phyloP scores from a whole-genome alignment of 805 yeast species.

The Candida chilensis region DNA sequence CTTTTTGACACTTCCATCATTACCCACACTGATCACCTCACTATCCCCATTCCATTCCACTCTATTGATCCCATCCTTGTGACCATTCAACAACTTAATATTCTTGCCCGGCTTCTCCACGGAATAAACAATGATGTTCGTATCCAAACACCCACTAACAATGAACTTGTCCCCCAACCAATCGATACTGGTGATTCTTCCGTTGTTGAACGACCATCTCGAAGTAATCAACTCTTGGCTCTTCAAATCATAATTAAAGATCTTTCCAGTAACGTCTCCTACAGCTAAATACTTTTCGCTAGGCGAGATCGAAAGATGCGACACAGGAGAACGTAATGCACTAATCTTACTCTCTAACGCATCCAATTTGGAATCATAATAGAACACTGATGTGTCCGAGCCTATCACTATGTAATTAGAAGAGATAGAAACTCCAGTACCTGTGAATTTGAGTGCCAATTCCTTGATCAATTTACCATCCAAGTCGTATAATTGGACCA shows the following conservation, averaged over 20 bases:
- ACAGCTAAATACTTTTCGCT: conserved; percentile 63
- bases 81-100: conserved; percentile 68
- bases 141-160: conserved; percentile 78
- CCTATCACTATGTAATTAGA: conserved; percentile 39
- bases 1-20: conserved; percentile 69
- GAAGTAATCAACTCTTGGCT: conserved; percentile 60
- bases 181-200: conserved; percentile 63
- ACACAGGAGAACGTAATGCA: conserved; percentile 52
- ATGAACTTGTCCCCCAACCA: conserved; percentile 74
- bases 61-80: conserved; percentile 76
- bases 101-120: conserved; percentile 73
- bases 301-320: conserved; percentile 62
- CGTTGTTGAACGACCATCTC: conserved; percentile 94
- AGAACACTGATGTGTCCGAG: conserved; percentile 28
- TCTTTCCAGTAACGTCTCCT: conserved; percentile 85
- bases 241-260: conserved; percentile 52
- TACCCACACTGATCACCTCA: conserved; percentile 60
- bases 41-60: conserved; percentile 58
- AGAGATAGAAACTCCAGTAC: conserved; percentile 37
- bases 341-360: conserved; percentile 20
- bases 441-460: conserved; percentile 22
- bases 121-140: conserved; percentile 71
- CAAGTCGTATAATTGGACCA: background rate
- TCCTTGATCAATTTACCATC: conserved; percentile 17
- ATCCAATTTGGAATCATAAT: conserved; percentile 17